Conservation (phyloP, 2,329 filamentous ascomycete species). For the Pseudocercospora crystallina region DNA sequence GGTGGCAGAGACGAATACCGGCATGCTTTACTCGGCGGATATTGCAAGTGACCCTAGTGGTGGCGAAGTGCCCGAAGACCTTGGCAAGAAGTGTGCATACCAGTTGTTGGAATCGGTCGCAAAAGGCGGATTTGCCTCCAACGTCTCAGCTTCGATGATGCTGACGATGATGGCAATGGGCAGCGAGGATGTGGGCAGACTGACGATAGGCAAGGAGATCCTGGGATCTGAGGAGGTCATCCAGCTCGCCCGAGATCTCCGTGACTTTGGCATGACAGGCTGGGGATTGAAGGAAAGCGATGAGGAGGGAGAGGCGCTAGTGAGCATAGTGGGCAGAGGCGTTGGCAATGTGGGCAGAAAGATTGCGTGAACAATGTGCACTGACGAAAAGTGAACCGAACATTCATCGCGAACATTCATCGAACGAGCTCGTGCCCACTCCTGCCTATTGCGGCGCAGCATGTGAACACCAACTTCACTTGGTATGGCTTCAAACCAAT, state of each 20-base stretch:
- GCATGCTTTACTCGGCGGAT: conserved; percentile 86
- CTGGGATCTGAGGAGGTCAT: conserved; percentile 79
- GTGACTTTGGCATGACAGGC: conserved; percentile 82
- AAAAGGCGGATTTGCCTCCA: conserved; percentile 77
- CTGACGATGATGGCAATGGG: conserved; percentile 97
- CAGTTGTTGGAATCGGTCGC: conserved; percentile 82
- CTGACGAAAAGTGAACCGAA: neutral
- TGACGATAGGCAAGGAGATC: conserved; percentile 78
- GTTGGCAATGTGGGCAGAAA: conserved; percentile 95
- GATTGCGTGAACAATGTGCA: conserved; percentile 53
- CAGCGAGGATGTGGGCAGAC: conserved; percentile 85
- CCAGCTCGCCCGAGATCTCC: conserved; percentile 77
- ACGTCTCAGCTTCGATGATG: conserved; percentile 69
- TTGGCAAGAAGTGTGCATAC: conserved; percentile 83
- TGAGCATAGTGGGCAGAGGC: conserved; percentile 89
- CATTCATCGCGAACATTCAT: neutral
- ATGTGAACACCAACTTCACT: too few species aligned
- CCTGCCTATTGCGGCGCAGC: neutral
- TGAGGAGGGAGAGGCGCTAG: conserved; percentile 67
- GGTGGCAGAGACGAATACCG: conserved; percentile 87
- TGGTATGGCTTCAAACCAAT: too few species aligned
- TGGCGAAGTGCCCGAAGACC: conserved; percentile 82
- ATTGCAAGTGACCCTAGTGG: conserved; percentile 71
- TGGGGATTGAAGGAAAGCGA: conserved; percentile 81
- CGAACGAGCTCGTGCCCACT: neutral